Conservation (phyloP, 208 protist species). For the Naegleria gruberi region DNA sequence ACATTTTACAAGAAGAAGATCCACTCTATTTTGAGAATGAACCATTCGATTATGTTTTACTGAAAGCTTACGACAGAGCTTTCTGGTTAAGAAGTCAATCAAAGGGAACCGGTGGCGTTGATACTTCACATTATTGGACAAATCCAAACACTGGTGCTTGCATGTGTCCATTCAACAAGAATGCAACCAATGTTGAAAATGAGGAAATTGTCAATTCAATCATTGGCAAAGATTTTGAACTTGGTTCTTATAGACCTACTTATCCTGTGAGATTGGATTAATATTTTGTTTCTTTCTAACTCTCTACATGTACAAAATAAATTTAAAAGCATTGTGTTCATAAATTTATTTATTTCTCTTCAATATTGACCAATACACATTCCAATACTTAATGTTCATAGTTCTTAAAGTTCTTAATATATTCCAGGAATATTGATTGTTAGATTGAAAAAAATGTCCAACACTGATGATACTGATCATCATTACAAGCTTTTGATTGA, state of each 20-base stretch:
- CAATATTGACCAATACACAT: too few species aligned
- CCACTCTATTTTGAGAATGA: neutral
- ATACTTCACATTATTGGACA: neutral
- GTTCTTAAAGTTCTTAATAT: too few species aligned
- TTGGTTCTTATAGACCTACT: neutral
- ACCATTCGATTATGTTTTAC: neutral
- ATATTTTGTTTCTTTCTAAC: too few species aligned
- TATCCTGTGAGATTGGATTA: neutral
- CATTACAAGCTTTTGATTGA: too few species aligned
- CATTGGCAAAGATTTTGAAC: neutral
- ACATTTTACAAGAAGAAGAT: neutral
- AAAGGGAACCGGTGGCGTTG: neutral
- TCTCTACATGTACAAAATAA: too few species aligned
- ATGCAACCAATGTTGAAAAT: neutral
- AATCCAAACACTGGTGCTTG: neutral
- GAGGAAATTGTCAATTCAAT: neutral
- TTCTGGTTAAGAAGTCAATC: constrained; percentile 17
- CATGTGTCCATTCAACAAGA: neutral
- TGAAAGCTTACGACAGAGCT: neutral
- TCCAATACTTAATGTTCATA: too few species aligned
- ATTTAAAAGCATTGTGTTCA: too few species aligned
- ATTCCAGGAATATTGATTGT: too few species aligned
- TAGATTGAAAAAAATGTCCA: too few species aligned
- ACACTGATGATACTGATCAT: too few species aligned
- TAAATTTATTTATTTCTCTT: too few species aligned